Evolutionary conservation across 108 stramenopile species (phyloP), one percentile per base, ranked within the genome.

Genomic region (Cyclostephanos invisitatus): DNA sequence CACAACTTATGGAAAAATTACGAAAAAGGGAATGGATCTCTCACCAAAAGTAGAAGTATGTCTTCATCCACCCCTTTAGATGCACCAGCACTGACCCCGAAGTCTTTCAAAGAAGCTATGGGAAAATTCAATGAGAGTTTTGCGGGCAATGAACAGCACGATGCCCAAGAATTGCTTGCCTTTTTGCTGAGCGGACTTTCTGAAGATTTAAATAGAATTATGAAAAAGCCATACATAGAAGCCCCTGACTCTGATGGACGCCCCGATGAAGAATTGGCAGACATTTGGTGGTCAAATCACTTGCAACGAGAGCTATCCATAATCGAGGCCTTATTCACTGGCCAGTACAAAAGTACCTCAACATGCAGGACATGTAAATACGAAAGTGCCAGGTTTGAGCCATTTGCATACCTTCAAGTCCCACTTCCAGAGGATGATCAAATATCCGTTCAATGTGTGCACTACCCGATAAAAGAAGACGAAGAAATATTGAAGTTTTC

Each of bases 241-340:
- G 82, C 88, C 21, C 91, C 95, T 9, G 96, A 98, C 73, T 91
- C 89, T 15, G 93, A 96, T 68, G 91, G 96, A n/a, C 90, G 97
- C 20, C 92, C 95, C 15, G 94, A 98, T 66, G 86, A 85, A 46
- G 93, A 96, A 73, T 77, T 99, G 17, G 98, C 98, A 47, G 93
- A 92, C 68, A 98, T 99, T 74, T 97, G 96, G 96, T 99, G 99
- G 99, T 62, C 89, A 32, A 93, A 97, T 58, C 96, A 97, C 70
- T 85, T 99, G 65, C 89, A 92, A 62, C 68, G 95, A 68, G 95
- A 97, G 72, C 83, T 94, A 75, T 97, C 96, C 22, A 90, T 98
- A 28, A 84, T 98, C 44, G 96, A 98, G 8, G 98, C 97, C 18
- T 74, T 96, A 14, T 98, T 96, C 74, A 92, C 92, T 49, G 99